These are phyloP conservation scores for Saturnispora serradocipensis DNA, from an alignment of 805 yeast species.

Conservation along the genomic window DNA sequence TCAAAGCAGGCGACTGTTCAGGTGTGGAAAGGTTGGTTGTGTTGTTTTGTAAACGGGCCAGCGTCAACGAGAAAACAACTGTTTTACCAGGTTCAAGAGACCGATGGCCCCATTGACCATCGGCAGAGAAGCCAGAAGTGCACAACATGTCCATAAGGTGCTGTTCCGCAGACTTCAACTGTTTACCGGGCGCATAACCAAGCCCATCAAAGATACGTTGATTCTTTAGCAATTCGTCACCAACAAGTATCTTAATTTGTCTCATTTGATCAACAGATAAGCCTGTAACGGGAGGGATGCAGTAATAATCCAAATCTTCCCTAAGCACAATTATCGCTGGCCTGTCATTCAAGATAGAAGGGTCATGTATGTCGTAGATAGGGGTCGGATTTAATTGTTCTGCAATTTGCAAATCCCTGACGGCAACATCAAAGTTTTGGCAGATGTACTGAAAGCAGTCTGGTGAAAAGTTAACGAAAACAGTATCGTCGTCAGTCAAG, in stretches of 20 bases:
- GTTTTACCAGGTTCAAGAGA: slow-evolving; percentile 82
- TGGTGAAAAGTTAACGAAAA: slow-evolving; percentile 79
- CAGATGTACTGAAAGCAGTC: slow-evolving; percentile 78
- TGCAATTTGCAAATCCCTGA: slow-evolving; percentile 43
- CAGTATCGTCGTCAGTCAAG: slow-evolving; percentile 70
- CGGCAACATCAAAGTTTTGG: slow-evolving; percentile 60
- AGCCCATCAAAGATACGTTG: slow-evolving; percentile 70
- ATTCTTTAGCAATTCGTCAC: slow-evolving; percentile 50
- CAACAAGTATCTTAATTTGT: slow-evolving; percentile 63
- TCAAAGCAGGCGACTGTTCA: slow-evolving; percentile 27
- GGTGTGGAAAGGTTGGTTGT: slow-evolving; percentile 12
- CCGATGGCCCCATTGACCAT: slow-evolving; percentile 80
- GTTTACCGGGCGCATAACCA: slow-evolving; percentile 47
- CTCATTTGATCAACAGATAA: slow-evolving; percentile 51
- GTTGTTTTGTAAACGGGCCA: slow-evolving; percentile 45
- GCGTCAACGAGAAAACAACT: slow-evolving; percentile 74
- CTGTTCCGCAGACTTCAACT: slow-evolving; percentile 82
- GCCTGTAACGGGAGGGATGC: slow-evolving; percentile 66
- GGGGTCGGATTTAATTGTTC: slow-evolving; percentile 25
- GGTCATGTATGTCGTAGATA: slow-evolving; percentile 32
- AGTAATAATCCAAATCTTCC: slow-evolving; percentile 90
- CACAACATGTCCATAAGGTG: slow-evolving; percentile 93
- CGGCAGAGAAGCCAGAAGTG: slow-evolving; percentile 65
- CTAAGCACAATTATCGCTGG: slow-evolving; percentile 88
- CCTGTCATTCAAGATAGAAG: slow-evolving; percentile 61